phyloP scores from a whole-genome alignment of 352 stramenopile genomes.

The Globisporangium carolinianum region DNA sequence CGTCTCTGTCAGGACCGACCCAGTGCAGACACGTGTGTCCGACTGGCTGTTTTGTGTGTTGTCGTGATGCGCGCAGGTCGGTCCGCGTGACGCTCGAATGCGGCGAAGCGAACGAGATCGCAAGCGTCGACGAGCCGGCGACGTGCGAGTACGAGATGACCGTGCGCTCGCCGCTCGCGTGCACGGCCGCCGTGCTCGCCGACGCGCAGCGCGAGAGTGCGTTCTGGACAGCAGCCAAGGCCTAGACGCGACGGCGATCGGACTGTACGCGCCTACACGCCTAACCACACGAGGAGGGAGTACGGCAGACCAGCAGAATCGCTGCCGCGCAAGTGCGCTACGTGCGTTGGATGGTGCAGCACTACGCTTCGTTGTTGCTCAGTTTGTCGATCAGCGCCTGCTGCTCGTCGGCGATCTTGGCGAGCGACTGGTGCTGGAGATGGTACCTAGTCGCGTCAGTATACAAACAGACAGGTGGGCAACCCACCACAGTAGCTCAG shows the following conservation, averaged over 20 bases:
- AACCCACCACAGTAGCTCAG: too few relatives aligned
- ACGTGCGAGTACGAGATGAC: slow-evolving; percentile 91
- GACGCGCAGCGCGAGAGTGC: slow-evolving; percentile 35
- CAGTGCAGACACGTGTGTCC: neutral
- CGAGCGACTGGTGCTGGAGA: slow-evolving; percentile 68
- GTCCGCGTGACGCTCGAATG: slow-evolving; percentile 77
- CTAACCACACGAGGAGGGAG: too few relatives aligned
- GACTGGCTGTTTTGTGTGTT: neutral
- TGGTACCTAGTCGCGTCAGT: slow-evolving; percentile 38
- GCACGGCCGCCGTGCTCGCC: slow-evolving; percentile 36
- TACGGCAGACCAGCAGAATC: too few relatives aligned
- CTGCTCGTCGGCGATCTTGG: slow-evolving; percentile 75
- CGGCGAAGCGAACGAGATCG: slow-evolving; percentile 68
- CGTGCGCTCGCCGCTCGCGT: slow-evolving; percentile 59
- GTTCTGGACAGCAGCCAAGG: slow-evolving; percentile 30
- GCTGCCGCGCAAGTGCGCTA: neutral
- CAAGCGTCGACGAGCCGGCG: slow-evolving; percentile 89
- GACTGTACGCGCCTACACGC: too few relatives aligned
- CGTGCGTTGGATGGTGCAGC: neutral
- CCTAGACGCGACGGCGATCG: too few relatives aligned
- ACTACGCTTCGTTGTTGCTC: slow-evolving; percentile 79
- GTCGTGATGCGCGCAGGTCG: slow-evolving; percentile 20
- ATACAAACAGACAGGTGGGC: too few relatives aligned
- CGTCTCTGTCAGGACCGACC: neutral
- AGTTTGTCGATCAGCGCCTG: slow-evolving; percentile 79